These are phyloP conservation scores for Wickerhamomyces sp. DNA, from an alignment of 1,139 yeast species.

Conservation along the genomic window DNA sequence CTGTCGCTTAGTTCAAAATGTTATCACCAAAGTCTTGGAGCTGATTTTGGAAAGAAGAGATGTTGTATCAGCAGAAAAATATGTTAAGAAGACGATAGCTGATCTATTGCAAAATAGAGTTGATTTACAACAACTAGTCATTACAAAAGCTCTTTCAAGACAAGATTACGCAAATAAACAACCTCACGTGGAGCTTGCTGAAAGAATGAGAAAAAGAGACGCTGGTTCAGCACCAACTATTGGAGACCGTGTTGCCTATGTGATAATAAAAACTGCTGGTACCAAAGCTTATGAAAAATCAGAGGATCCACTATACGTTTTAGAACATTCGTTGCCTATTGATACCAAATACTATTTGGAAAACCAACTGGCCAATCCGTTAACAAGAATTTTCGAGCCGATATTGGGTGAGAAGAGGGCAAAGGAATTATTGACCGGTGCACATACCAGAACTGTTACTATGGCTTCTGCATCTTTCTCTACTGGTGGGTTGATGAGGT, in stretches of 20 bases:
- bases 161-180: constrained; percentile 94
- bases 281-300: constrained; percentile 92
- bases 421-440: constrained; percentile 70
- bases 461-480: constrained; percentile 43
- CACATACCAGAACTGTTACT: constrained; percentile 76
- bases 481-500: constrained; percentile 83
- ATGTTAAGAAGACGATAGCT: constrained; percentile 83
- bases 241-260: constrained; percentile 98
- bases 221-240: constrained; percentile 95
- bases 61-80: constrained; percentile 81
- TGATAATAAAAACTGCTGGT: constrained; percentile 79
- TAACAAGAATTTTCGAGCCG: constrained; percentile 92
- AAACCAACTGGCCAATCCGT: constrained; percentile 88
- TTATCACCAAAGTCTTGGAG: constrained; percentile 86
- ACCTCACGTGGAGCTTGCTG: constrained; percentile 95
- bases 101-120: constrained; percentile 86
- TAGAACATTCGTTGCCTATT: constrained; percentile 88
- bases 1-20: constrained; percentile 90
- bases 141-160: constrained; percentile 81
- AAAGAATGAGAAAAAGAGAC: constrained; percentile 93
- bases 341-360: constrained; percentile 94
- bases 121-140: constrained; percentile 90
- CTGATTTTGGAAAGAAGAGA: constrained; percentile 84
- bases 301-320: constrained; percentile 91
- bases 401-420: constrained; percentile 86